These are phyloP conservation scores for Leccinum olivaceopallidum DNA, from an alignment of 768 basidiomycete species.

Conservation along the genomic window DNA sequence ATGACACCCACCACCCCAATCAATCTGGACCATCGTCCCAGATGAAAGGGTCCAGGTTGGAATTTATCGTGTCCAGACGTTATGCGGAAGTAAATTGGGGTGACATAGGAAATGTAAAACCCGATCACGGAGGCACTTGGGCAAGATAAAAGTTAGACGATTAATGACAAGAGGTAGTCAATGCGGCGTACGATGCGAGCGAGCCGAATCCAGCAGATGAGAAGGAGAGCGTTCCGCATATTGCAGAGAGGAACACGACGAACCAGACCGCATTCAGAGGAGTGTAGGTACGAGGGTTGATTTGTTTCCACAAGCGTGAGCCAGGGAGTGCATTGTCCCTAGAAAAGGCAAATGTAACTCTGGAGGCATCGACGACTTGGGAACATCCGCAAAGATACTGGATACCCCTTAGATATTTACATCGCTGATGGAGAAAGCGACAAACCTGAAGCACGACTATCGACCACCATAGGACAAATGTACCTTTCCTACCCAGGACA, in stretches of 20 bases:
- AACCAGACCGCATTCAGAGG: constrained; percentile 43
- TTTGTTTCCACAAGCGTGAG: constrained; percentile 37
- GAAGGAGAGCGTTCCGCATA: constrained; percentile 33
- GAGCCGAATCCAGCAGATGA: constrained; percentile 36
- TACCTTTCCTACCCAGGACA: constrained; percentile 41
- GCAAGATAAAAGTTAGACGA: not conserved
- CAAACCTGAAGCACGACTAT: constrained; percentile 45
- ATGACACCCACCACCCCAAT: constrained; percentile 32
- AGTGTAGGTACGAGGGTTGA: constrained; percentile 34
- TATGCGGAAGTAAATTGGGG: constrained; percentile 38
- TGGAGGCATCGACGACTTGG: constrained; percentile 48
- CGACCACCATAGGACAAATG: constrained; percentile 45
- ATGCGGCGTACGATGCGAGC: constrained; percentile 35
- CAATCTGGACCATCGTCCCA: constrained; percentile 30
- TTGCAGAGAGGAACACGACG: constrained; percentile 32
- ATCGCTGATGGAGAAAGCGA: not conserved
- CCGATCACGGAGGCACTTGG: constrained; percentile 35
- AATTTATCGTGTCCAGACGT: constrained; percentile 35
- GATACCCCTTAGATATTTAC: not conserved
- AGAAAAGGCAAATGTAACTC: constrained; percentile 46
- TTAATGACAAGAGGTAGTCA: not conserved
- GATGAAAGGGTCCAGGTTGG: constrained; percentile 35
- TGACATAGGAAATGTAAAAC: constrained; percentile 39
- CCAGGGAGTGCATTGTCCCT: constrained; percentile 41
- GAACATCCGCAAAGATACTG: constrained; percentile 46